Evolutionary conservation across 2,329 filamentous ascomycete species (phyloP), one percentile per base, ranked within the genome.

Genomic region (Colletotrichum plurivorum): DNA sequence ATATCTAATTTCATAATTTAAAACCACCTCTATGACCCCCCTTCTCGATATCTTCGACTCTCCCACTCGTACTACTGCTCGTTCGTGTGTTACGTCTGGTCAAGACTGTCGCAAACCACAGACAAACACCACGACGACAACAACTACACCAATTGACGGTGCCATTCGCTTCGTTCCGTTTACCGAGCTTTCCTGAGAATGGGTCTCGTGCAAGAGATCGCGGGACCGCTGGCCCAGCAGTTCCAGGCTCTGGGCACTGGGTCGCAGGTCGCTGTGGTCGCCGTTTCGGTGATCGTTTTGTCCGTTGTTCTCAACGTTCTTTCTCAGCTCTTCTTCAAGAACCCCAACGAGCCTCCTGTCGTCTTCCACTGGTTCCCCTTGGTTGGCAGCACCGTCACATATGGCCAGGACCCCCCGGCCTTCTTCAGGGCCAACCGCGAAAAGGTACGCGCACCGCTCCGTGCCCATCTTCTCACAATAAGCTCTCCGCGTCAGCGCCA

Each of bases 381-480:
- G 73, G 87, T 99, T 76, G 95, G 95, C 72, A 98, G 92, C 84
- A 98, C 96, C 69, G 86, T 98, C 75, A 93, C 90, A 52, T 99
- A 98, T 83, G 95, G 95, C 80, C 98, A 98, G 82, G 94, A 98
- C 77, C 95, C 95, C 16, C 95, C 94, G 77, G 86, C 85, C 59
- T 98, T 98, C 87, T 97, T 98, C 84, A 86, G 75, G 88, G 90
- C 86, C 78, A 88, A 88, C 82, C 90, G 90, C 75, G 86, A 88
- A 75, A 97, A 97, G 91, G 93, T 94, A 76, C 71, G 83, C 79
- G 49, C 67, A 16, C 52, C 18, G 36, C 36, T 10, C 41, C 16
- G 41, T 43, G 49, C 41, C 27, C 22, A 41, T 22, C 20, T 3
- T 45, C 7, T 58, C 65, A 31, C 25, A 55, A 41, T 46, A 58